Evolutionary conservation across 164 flowering plant species (phyloP).

Genomic region (Tetrastigma voinierianum): DNA sequence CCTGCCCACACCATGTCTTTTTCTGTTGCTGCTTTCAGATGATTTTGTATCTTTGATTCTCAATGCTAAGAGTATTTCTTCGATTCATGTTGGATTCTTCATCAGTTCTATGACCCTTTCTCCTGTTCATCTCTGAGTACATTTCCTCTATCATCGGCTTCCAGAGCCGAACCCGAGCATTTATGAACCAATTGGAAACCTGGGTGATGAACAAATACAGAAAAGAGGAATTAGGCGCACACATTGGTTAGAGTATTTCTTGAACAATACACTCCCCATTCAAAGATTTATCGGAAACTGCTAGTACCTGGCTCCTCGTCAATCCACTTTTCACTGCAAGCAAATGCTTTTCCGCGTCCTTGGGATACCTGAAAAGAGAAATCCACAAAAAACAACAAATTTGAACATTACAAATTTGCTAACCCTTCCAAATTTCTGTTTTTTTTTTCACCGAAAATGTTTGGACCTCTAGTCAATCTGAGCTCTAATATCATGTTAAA

Average conservation of each 20-base stretch:
- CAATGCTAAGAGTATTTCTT: constrained; percentile 19
- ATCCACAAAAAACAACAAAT: constrained; percentile 5
- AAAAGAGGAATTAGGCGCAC: not conserved
- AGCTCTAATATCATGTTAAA: too few relatives aligned
- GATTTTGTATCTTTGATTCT: constrained; percentile 17
- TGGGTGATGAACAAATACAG: constrained; percentile 16
- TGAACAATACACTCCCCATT: too few relatives aligned
- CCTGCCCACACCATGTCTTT: too few relatives aligned
- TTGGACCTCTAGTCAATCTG: too few relatives aligned
- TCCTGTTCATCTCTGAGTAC: constrained; percentile 53
- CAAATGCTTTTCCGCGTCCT: constrained; percentile 92
- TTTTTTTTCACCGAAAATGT: too few relatives aligned
- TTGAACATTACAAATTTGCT: too few relatives aligned
- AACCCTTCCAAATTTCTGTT: too few relatives aligned
- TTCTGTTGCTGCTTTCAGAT: too few relatives aligned
- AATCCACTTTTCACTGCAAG: constrained; percentile 89
- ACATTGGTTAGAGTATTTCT: too few relatives aligned
- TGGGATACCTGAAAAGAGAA: constrained; percentile 73
- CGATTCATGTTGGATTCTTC: constrained; percentile 16
- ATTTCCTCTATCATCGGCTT: constrained; percentile 72
- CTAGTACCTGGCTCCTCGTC: constrained; percentile 87
- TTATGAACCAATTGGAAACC: constrained; percentile 76
- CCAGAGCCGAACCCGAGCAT: constrained; percentile 66
- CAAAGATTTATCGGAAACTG: not conserved
- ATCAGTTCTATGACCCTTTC: constrained; percentile 27